Base-by-base conservation (phyloP, 768 basidiomycete species). In the Chalciporus chontae region DNA sequence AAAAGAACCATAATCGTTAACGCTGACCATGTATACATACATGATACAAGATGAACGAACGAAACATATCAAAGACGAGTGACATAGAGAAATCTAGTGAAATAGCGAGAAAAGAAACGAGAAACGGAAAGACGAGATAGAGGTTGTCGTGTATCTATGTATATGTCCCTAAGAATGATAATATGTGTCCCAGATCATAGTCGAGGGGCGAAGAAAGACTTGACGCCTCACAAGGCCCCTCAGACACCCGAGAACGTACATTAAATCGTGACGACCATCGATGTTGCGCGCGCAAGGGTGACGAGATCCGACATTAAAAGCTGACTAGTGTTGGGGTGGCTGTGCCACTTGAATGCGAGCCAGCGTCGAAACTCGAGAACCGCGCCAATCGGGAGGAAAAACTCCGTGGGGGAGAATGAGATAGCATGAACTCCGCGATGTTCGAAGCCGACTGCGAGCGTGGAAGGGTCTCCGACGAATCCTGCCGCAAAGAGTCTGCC, bases 401-500 rank as follows among this genome's bases (percentile, higher is more conserved):
- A 26, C 46, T 58, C 43, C 54, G 62, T 31, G 63, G 62, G 56
- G 73, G 54, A 62, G 62, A 45, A 54, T 66, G 40, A 55, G 74
- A 49, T 65, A 69, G 64, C 18, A 81, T 54, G 47, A 77, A 70
- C 26, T 75, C 77, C 51, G 80, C 79, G 10, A 85, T 68, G 57
- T 77, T 81, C 27, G 81, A 81, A 3, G 73, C 75, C 14, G 81
- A 81, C 6, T 71, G 72, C 36, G 75, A 71, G 41, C 75, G 73
- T 17, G 71, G 64, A 9, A 74, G 51, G 5, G 27, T 23, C 17
- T 63, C 64, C 18, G 61, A 50, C 0, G 65, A 47, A 19, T 63
- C 63, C 43, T 66, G 67, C n/a, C 66, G 52, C 45, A 66, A 27
- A 3, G 69, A 61, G 29, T 74, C 78, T 3, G 73, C 58, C 1